phyloP scores from a whole-genome alignment of 225 moss, liverwort and hornwort species.

The Takakia lepidozioides region DNA sequence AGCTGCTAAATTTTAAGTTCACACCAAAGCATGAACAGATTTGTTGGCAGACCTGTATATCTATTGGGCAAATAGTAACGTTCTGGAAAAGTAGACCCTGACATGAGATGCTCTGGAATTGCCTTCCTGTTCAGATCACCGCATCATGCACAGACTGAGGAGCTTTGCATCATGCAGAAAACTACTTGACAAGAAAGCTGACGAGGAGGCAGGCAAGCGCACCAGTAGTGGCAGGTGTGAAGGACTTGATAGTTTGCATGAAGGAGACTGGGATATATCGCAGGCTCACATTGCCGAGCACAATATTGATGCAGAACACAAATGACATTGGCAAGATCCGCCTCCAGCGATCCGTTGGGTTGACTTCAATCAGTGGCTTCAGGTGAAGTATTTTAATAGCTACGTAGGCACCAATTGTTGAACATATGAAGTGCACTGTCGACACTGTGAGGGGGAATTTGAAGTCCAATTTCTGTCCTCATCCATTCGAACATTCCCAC shows the following conservation, averaged over 20 bases:
- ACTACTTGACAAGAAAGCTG: not conserved
- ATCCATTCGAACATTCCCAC: not conserved
- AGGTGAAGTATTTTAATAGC: constrained; percentile 53
- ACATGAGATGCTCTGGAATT: too few species aligned
- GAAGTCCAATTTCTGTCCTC: constrained; percentile 68
- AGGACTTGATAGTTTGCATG: constrained; percentile 87
- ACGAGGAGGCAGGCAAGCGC: not conserved
- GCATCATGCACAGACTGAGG: too few species aligned
- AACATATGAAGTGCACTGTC: constrained; percentile 66
- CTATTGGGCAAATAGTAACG: too few species aligned
- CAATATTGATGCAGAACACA: constrained; percentile 74
- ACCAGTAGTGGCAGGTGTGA: constrained; percentile 83
- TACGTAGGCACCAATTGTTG: constrained; percentile 54
- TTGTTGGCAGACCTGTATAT: too few species aligned
- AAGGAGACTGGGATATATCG: constrained; percentile 78
- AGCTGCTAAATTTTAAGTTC: too few species aligned
- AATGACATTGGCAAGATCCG: constrained; percentile 72
- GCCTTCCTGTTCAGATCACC: too few species aligned
- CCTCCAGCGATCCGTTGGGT: constrained; percentile 44
- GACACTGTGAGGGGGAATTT: constrained; percentile 74
- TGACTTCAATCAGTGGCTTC: constrained; percentile 72
- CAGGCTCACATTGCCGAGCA: constrained; percentile 70
- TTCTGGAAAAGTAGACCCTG: too few species aligned
- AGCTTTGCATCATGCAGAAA: not conserved
- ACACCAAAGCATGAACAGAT: too few species aligned